These are phyloP conservation scores for Nematocida minor DNA, from an alignment of 371 early-diverging fungal species.

Conservation along the genomic window DNA sequence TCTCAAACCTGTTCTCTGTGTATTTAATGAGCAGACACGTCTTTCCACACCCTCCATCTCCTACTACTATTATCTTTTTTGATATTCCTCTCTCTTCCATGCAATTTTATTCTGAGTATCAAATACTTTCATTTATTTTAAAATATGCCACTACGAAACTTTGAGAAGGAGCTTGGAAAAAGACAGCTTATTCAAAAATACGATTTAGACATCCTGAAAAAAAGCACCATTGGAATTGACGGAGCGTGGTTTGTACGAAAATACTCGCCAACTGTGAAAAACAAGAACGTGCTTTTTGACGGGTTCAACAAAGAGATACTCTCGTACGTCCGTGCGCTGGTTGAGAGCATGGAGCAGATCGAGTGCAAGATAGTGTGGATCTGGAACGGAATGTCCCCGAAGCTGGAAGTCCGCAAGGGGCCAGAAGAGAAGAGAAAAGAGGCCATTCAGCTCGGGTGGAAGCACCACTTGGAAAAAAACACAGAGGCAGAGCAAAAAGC, in stretches of 20 bases:
- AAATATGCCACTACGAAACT: conserved; percentile 61
- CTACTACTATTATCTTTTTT: conserved; percentile 59
- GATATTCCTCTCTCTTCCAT: conserved; percentile 1
- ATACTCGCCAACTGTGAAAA: conserved; percentile 19
- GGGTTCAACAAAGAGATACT: conserved; percentile 19
- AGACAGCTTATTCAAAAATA: conserved; percentile 5
- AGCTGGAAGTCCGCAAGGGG: background rate
- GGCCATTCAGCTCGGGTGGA: background rate
- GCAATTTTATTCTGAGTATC: conserved; percentile 32
- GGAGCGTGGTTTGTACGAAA: conserved; percentile 63
- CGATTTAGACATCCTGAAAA: conserved; percentile 44
- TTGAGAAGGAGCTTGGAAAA: conserved; percentile 48
- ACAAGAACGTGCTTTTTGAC: conserved; percentile 1
- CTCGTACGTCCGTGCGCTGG: background rate
- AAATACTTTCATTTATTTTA: conserved; percentile 49
- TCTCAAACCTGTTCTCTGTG: conserved; percentile 89
- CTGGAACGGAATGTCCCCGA: conserved; percentile 60
- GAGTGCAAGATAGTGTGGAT: conserved; percentile 58
- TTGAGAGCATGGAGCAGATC: background rate
- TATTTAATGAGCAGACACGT: conserved; percentile 82
- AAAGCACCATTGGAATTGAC: conserved; percentile 58
- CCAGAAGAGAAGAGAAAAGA: background rate
- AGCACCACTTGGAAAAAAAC: background rate
- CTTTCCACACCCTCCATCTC: conserved; percentile 71
- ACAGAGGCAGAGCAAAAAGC: background rate